Evolutionary conservation across 768 basidiomycete species (phyloP).

Genomic region (Mycena kentingensis): DNA sequence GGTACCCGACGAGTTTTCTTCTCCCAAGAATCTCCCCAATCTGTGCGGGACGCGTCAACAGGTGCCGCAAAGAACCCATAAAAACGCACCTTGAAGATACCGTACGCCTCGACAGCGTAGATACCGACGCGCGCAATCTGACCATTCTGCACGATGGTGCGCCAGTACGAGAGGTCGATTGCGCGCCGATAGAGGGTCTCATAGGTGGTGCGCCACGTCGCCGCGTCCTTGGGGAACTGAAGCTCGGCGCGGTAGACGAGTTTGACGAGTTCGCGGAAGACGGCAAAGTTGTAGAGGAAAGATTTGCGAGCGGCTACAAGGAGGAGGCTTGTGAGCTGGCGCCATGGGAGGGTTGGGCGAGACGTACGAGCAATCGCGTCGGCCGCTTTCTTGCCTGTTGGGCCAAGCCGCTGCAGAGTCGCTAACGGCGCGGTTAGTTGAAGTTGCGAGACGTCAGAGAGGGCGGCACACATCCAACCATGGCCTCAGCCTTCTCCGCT

Average conservation of each 20-base stretch:
- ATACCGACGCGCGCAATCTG: constrained; percentile 68
- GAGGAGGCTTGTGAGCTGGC: constrained; percentile 16
- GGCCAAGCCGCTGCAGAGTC: constrained; percentile 34
- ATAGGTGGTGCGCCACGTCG: constrained; percentile 60
- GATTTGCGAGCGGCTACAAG: constrained; percentile 66
- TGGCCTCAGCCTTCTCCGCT: constrained; percentile 44
- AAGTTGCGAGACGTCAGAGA: background rate
- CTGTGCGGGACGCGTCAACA: constrained; percentile 35
- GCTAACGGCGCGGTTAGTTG: constrained; percentile 2
- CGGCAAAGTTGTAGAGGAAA: constrained; percentile 74
- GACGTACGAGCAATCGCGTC: constrained; percentile 51
- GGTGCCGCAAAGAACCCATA: background rate
- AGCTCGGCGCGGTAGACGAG: constrained; percentile 76
- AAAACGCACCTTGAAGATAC: constrained; percentile 76
- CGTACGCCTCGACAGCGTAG: constrained; percentile 85
- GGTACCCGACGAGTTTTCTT: constrained; percentile 79
- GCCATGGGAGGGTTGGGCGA: constrained; percentile 5
- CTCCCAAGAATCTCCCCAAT: constrained; percentile 89
- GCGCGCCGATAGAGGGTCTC: constrained; percentile 65
- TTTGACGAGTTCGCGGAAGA: constrained; percentile 74
- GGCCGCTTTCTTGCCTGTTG: constrained; percentile 55
- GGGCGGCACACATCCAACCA: constrained; percentile 48
- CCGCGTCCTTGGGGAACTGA: constrained; percentile 63
- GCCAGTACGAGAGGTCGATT: constrained; percentile 60
- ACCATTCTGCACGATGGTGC: constrained; percentile 58